Evolutionary conservation across 306 rosid genomes (phyloP), one percentile per base, ranked within the genome.

Genomic region (Quercus wislizeni): DNA sequence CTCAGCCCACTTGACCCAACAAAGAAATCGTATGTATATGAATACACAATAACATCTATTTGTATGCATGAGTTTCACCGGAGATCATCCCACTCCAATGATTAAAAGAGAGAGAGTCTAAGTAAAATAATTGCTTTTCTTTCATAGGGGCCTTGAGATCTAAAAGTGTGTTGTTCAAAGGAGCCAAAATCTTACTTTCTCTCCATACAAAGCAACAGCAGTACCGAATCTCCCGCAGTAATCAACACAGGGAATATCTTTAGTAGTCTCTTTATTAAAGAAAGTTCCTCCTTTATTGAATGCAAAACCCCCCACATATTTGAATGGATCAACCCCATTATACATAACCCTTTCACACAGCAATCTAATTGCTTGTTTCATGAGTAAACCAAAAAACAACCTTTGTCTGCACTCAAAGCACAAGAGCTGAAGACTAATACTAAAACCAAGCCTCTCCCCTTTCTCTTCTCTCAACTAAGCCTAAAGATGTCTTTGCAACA

Each of bases 351-450:
- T 65, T 71, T 79, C 77, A 75, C 65, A 79, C 43, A 76, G 76
- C 77, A 59, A 86, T 72, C 23, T 70, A 74, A 75, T 81, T 81
- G 86, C 85, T 87, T 91, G 81, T 83, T 83, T 76, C 74, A 62
- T 64, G 74, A 70, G 78, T 78, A 89, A 85, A 78, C 75, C 72
- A 58, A 69, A 49, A 69, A 49, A 21, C 80, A 86, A 80, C 82
- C 93, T 80, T 85, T 68, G 38, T 19, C 57, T 74, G 33, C 89
- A 89, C 96, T 85, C 96, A 90, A 89, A 82, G 97, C 77, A 90
- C 88, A 83, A 88, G 73, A 46, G 11, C 38, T 68, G 31, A 70
- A 69, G 25, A 57, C 69, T 38, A 55, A 55, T 75, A 86, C 77
- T 81, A 80, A 78, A 80, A 73, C 61, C 77, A 43, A 82, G 69